Evolutionary conservation across 2,329 filamentous ascomycete species (phyloP).

Genomic region (Fusarium sp.): DNA sequence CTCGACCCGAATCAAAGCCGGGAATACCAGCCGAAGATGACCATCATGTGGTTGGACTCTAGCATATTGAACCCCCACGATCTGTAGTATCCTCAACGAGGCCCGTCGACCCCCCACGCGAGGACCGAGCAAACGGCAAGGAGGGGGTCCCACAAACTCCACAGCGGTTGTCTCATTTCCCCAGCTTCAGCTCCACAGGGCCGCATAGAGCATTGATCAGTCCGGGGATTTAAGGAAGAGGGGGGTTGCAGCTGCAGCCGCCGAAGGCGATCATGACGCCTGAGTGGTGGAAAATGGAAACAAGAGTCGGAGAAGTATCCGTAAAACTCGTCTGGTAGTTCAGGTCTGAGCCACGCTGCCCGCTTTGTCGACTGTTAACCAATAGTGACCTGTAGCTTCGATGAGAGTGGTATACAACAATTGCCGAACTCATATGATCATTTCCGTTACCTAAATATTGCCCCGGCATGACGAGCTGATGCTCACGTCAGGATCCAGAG

Average conservation of each 20-base stretch:
- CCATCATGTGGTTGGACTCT: not conserved
- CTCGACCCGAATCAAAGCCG: not conserved
- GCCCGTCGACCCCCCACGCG: slow-evolving; percentile 20
- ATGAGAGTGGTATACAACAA: not conserved
- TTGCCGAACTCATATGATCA: not conserved
- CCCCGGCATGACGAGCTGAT: not conserved
- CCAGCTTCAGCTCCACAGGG: slow-evolving; percentile 18
- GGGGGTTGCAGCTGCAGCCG: not conserved
- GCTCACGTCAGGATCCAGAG: not conserved
- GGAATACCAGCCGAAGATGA: not conserved
- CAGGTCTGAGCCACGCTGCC: not conserved
- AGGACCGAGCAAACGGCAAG: not conserved
- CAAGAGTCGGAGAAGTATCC: not conserved
- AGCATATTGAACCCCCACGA: slow-evolving; percentile 17
- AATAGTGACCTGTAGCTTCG: not conserved
- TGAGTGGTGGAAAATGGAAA: not conserved
- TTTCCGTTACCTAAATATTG: slow-evolving; percentile 1
- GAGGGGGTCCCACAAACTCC: slow-evolving; percentile 21
- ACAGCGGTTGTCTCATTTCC: slow-evolving; percentile 1
- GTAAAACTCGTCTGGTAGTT: not conserved
- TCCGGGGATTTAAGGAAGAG: slow-evolving; percentile 12
- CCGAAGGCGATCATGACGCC: not conserved
- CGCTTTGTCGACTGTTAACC: not conserved
- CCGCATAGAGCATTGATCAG: slow-evolving; percentile 14
- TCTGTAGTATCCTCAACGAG: not conserved